Conservation (phyloP, 2,329 filamentous ascomycete genomes). For the Phyllosticta ampelicida region DNA sequence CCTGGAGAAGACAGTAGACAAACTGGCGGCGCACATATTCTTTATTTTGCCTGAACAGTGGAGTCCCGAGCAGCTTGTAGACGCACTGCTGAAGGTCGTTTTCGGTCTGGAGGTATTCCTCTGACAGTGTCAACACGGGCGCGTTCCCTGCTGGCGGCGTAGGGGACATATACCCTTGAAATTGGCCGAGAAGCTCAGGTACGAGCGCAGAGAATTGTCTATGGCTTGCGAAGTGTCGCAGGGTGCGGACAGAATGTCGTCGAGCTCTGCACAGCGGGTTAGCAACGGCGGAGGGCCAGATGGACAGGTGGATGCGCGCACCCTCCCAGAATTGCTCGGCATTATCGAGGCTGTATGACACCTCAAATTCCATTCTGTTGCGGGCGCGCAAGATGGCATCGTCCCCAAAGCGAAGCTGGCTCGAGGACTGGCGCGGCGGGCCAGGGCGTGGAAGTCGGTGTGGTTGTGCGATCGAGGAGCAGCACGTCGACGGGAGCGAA, state of each 20-base stretch:
- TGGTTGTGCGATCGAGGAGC: background rate
- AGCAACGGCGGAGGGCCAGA: background rate
- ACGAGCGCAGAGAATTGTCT: conserved; percentile 76
- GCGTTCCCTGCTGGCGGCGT: background rate
- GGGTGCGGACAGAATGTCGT: conserved; percentile 50
- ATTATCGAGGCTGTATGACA: conserved; percentile 58
- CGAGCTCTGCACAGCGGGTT: conserved; percentile 44
- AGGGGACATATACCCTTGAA: conserved; percentile 48
- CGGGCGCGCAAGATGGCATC: conserved; percentile 28
- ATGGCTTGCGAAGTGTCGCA: conserved; percentile 56
- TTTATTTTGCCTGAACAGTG: conserved; percentile 61
- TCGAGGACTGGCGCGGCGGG: background rate
- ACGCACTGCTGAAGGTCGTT: conserved; percentile 73
- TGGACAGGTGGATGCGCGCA: conserved; percentile 34
- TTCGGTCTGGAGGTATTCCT: conserved; percentile 63
- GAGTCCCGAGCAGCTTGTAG: conserved; percentile 64
- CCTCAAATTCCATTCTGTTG: conserved; percentile 55
- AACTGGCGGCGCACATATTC: conserved; percentile 90
- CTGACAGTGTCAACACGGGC: conserved; percentile 28
- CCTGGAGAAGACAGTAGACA: conserved; percentile 73
- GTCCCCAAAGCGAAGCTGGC: conserved; percentile 7
- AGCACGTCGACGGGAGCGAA: background rate
- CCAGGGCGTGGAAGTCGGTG: conserved; percentile 3
- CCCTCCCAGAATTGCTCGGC: conserved; percentile 86
- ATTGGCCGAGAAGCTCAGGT: conserved; percentile 65